phyloP scores from a whole-genome alignment of 2,329 filamentous ascomycete species.

The Juglanconis sp. region DNA sequence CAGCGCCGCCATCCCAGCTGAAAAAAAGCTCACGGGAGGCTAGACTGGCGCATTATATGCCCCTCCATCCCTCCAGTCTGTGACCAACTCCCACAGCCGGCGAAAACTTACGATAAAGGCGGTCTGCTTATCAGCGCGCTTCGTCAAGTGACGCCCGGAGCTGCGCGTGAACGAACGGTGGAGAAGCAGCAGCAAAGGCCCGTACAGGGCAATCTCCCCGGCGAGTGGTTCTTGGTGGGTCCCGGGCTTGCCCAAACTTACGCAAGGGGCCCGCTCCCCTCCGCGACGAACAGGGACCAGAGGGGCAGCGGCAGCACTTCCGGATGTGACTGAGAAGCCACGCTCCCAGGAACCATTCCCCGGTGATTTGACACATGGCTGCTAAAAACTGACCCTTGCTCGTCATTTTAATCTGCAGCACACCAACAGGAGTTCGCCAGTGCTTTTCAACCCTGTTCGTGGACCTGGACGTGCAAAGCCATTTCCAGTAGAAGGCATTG shows the following conservation, averaged over 20 bases:
- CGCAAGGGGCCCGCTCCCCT: slow-evolving; percentile 4
- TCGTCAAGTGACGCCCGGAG: slow-evolving; percentile 4
- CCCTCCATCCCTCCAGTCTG: background rate
- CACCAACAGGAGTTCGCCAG: slow-evolving; percentile 2
- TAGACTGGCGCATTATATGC: background rate
- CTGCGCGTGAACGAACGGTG: slow-evolving; percentile 11
- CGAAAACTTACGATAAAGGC: slow-evolving; percentile 15
- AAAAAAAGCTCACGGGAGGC: background rate
- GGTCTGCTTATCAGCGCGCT: slow-evolving; percentile 18
- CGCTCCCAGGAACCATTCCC: slow-evolving; percentile 16
- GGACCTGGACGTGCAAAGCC: background rate
- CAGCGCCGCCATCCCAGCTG: background rate
- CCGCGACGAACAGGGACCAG: slow-evolving; percentile 10
- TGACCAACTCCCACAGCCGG: background rate
- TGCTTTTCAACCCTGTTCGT: slow-evolving; percentile 6
- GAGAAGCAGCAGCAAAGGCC: slow-evolving; percentile 5
- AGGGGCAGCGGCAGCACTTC: slow-evolving; percentile 13
- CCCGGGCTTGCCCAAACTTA: slow-evolving; percentile 1
- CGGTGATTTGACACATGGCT: slow-evolving; percentile 19
- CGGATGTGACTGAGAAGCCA: slow-evolving; percentile 6
- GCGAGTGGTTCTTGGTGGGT: background rate
- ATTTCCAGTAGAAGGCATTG: background rate
- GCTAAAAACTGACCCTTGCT: slow-evolving; percentile 15
- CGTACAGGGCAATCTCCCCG: slow-evolving; percentile 15
- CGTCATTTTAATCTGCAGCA: slow-evolving; percentile 16